Conservation (phyloP, 371 early-diverging fungal genomes). For the Rhizopus sp. region DNA sequence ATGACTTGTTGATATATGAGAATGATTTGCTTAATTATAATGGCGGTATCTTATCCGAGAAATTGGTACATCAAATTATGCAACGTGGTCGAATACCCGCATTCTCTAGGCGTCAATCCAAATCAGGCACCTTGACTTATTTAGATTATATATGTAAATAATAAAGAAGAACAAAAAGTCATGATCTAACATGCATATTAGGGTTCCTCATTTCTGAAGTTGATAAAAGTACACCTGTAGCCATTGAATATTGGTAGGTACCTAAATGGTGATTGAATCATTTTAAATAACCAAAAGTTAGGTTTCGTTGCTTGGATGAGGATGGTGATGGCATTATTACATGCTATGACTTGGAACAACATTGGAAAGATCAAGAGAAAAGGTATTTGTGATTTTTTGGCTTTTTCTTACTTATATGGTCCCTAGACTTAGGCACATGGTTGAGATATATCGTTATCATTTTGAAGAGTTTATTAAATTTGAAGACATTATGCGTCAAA, state of each 20-base stretch:
- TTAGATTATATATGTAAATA: conserved; percentile 61
- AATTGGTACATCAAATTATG: conserved; percentile 66
- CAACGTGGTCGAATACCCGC: conserved; percentile 41
- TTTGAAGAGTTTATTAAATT: conserved; percentile 40
- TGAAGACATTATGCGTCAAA: conserved; percentile 50
- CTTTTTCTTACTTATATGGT: conserved; percentile 22
- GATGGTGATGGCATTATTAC: conserved; percentile 89
- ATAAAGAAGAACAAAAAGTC: background rate
- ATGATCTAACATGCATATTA: conserved; percentile 2
- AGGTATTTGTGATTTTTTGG: conserved; percentile 20
- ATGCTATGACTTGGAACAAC: conserved; percentile 81
- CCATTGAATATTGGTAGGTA: conserved; percentile 85
- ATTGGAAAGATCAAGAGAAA: conserved; percentile 81
- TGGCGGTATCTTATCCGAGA: conserved; percentile 56
- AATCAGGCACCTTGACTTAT: conserved; percentile 39
- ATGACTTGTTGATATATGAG: conserved; percentile 68
- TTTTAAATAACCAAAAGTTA: conserved; percentile 5
- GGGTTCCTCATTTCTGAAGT: conserved; percentile 89
- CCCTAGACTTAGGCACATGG: conserved; percentile 9
- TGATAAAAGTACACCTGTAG: conserved; percentile 77
- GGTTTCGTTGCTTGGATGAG: conserved; percentile 86
- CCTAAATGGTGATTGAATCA: background rate
- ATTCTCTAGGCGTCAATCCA: conserved; percentile 14
- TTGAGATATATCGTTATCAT: conserved; percentile 5
- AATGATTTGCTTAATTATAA: conserved; percentile 70